Base-by-base conservation (phyloP, 2,329 filamentous ascomycete species). In the Scedosporium apiospermum region DNA sequence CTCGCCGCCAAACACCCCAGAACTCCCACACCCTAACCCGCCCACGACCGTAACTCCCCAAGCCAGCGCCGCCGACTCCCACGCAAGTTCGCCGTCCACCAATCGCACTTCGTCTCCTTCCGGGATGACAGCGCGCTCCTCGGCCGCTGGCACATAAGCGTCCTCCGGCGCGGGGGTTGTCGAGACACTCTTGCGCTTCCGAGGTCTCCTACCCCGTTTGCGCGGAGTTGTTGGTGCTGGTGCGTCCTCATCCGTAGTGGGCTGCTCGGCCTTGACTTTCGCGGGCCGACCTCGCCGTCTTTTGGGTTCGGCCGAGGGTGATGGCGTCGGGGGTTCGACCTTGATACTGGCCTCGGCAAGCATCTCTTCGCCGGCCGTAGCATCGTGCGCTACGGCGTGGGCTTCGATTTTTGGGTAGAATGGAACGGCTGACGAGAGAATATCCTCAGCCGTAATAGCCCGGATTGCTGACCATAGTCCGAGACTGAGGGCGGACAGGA, bases 391-490 rank as follows among this genome's bases (percentile, higher is more conserved):
- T 76, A 38, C 71, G 71, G 41, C 41, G 46, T n/a, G 53, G 42
- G 7, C 18, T 27, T 42, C n/a, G 16, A 51, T 16, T 21, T 49
- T 14, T 51, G 10, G 51, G 42, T 26, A 72, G 57, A 72, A 69
- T 1, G 76, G 75, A 2, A 75, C 69, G 18, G 70, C 69, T 0
- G 71, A 73, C 18, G 67, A 67, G 12, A 86, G 68, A 66, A 87
- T 80, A 9, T 79, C 74, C n/a, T 73, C 71, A 0, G 79, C 75
- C 66, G 83, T 78, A 3, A 82, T 73, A 23, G 79, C 77, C 38
- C 82, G 76, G 1, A 81, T 76, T 49, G 82, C 82, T n/a, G 81
- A 78, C 84, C 84, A 87, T 1, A 81, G 63, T 1, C 82, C 78
- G n/a, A 86, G 70, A 63, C 78, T 81, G 14, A 83, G 64, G 1